phyloP scores from a whole-genome alignment of 73 alveolate species.

The Symbiodinium natans region DNA sequence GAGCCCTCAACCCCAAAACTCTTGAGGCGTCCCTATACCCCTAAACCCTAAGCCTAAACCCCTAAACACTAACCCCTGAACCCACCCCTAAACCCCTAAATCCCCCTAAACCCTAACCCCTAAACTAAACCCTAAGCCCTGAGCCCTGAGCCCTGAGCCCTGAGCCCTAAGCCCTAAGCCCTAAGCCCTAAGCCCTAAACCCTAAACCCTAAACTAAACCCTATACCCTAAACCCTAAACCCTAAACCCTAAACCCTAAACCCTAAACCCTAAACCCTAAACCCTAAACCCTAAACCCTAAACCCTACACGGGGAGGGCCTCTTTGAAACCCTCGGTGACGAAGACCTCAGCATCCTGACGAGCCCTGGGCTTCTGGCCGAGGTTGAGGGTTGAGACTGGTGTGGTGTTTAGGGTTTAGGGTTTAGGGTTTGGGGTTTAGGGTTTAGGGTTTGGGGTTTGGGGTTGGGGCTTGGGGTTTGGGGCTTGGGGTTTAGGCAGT shows the following conservation, averaged over 20 bases:
- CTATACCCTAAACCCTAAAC: not conserved
- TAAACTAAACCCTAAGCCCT: no score
- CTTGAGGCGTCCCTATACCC: not conserved
- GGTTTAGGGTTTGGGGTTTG: not conserved
- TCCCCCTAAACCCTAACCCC: no score
- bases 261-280: not conserved
- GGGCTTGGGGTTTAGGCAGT: not conserved
- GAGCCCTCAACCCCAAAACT: no score
- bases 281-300: not conserved
- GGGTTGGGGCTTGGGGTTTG: not conserved
- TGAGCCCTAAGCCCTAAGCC: not conserved
- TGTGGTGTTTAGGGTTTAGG: not conserved
- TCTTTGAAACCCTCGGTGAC: slow-evolving; percentile 91
- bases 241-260: not conserved
- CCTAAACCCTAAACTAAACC: not conserved
- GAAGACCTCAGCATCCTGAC: slow-evolving; percentile 78
- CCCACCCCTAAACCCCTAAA: no score
- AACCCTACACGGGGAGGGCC: not conserved
- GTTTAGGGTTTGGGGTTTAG: not conserved
- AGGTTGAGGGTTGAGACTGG: not conserved
- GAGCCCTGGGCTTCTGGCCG: slow-evolving; percentile 60
- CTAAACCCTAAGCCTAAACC: not conserved
- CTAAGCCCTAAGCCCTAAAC: not conserved
- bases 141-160: not conserved
- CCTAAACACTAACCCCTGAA: no score